Conservation (phyloP, 352 stramenopile genomes). For the Phytopythium oedochilum region DNA sequence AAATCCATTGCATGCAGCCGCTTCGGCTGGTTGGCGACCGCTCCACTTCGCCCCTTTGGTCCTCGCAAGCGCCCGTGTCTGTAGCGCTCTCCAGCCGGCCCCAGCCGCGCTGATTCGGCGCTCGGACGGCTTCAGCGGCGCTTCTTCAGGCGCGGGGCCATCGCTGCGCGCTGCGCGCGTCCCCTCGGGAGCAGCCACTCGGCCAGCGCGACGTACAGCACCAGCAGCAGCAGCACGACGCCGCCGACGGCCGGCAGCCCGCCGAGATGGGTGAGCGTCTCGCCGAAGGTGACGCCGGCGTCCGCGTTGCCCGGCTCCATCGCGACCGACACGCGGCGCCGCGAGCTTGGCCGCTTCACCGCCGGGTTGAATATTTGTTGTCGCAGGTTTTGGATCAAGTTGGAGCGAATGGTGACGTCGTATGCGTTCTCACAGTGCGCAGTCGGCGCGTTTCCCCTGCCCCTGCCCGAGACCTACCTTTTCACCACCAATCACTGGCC, state of each 20-base stretch:
- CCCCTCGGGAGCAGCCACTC: conserved; percentile 39
- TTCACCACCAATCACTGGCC: conserved; percentile 47
- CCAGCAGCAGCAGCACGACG: conserved; percentile 26
- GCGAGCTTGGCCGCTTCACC: conserved; percentile 9
- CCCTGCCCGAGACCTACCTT: conserved; percentile 45
- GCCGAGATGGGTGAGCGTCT: conserved; percentile 41
- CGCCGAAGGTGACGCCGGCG: conserved; percentile 26
- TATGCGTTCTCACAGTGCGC: neutral
- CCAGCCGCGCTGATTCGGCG: too few species aligned
- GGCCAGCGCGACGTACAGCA: conserved; percentile 36
- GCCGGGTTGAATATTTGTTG: conserved; percentile 19
- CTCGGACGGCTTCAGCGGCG: too few species aligned
- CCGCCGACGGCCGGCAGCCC: conserved; percentile 17
- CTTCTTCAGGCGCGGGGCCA: conserved; percentile 9
- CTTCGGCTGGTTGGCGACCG: neutral
- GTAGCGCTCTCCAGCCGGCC: too few species aligned
- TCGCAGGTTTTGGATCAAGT: conserved; percentile 5
- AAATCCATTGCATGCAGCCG: neutral
- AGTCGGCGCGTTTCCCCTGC: conserved; percentile 21
- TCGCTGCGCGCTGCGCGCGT: conserved; percentile 8
- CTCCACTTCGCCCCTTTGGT: too few species aligned
- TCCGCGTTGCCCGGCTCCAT: neutral
- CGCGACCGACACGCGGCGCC: conserved; percentile 1
- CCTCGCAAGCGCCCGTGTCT: too few species aligned
- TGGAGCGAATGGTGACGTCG: neutral